Evolutionary conservation across 192 early-diverging fungal genomes (phyloP), one percentile per base, ranked within the genome.

Genomic region (Backusella mclennaniae): DNA sequence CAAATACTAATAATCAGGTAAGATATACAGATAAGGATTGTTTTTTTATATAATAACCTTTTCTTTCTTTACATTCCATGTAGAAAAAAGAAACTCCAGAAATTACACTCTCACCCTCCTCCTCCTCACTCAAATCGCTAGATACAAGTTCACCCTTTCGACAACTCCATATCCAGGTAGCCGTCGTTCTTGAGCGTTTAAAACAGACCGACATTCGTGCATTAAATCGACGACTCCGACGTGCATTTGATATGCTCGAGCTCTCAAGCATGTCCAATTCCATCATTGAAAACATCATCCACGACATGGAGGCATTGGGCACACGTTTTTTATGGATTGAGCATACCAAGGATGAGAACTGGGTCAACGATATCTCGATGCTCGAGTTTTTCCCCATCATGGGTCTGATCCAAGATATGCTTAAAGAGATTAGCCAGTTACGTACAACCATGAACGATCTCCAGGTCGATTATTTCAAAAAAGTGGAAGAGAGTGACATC

Each of bases 231-330:
- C 72, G 84, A 39, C 76, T 90, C 19, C 78, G 77, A 38, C 82
- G 86, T 41, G 79, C 86, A 23, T 90, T 90, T 76, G 89, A 90
- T 74, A 90, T 90, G 56, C 79, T 85, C 6, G 87, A 88, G 21
- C 76, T 90, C 4, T 85, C 80, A 2, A 81, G 80, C 36, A 84
- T 87, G 83, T 87, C 86, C 52, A 90, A 90, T 70, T 84, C 85
- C 46, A 83, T 90, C 6, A 86, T 90, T 31, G 85, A 90, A 53
- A 90, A 84, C 69, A 80, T 90, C 23, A 29, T 90, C n/a, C 76
- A 81, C 0, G 89, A 90, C 71, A 78, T 87, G 35, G 84, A 75
- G 29, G 80, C 71, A 26, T 52, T 90, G 3, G 67, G 77, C 0
- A 78, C 83, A 21, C 74, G 86, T 14, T 90, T 90, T 66, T 19